These are phyloP conservation scores for Tranzscheliella williamsii DNA, from an alignment of 1,284 basidiomycete species.

Conservation along the genomic window DNA sequence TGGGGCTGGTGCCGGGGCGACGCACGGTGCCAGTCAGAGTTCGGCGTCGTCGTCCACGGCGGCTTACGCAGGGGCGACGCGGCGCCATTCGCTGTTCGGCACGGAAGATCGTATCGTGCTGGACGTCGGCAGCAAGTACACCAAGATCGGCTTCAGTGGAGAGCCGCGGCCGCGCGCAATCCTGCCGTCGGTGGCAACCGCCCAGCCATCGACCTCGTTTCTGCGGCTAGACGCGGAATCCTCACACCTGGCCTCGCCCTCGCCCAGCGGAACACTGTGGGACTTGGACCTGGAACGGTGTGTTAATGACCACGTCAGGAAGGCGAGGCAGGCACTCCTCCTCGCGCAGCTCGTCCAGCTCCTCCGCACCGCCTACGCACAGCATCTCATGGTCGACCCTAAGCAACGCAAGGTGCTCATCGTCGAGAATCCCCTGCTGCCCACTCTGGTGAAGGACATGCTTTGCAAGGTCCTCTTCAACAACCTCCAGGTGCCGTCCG, in stretches of 20 bases:
- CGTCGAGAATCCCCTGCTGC: conserved; percentile 84
- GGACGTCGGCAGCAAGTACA: conserved; percentile 49
- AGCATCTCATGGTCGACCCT: conserved; percentile 83
- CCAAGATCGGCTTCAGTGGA: conserved; percentile 53
- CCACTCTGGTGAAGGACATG: conserved; percentile 81
- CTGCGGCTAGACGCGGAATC: conserved; percentile 7
- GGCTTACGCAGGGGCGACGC: conserved; percentile 22
- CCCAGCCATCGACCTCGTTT: conserved; percentile 22
- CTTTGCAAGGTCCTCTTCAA: conserved; percentile 85
- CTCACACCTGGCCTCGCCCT: conserved; percentile 3
- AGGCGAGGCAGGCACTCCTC: conserved; percentile 30
- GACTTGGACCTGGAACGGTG: conserved; percentile 41
- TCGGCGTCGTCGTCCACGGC: conserved; percentile 7
- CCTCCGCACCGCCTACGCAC: conserved; percentile 40
- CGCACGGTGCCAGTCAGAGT: conserved; percentile 10
- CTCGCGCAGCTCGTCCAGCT: conserved; percentile 42
- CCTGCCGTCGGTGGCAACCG: conserved; percentile 60
- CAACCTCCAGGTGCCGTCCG: conserved; percentile 85
- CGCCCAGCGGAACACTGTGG: conserved; percentile 41
- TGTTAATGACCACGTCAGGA: conserved; percentile 24
- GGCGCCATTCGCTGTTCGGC: conserved; percentile 43
- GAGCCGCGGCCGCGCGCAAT: conserved; percentile 52
- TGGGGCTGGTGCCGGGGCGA: neutral
- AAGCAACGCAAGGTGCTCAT: conserved; percentile 90
- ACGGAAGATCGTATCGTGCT: conserved; percentile 52